A percentile compares a stretch with the other conserved stretches of the same genome.
Evolutionary conservation across 2,329 filamentous ascomycete species (phyloP).

Genomic region (Fusarium avenaceum): DNA sequence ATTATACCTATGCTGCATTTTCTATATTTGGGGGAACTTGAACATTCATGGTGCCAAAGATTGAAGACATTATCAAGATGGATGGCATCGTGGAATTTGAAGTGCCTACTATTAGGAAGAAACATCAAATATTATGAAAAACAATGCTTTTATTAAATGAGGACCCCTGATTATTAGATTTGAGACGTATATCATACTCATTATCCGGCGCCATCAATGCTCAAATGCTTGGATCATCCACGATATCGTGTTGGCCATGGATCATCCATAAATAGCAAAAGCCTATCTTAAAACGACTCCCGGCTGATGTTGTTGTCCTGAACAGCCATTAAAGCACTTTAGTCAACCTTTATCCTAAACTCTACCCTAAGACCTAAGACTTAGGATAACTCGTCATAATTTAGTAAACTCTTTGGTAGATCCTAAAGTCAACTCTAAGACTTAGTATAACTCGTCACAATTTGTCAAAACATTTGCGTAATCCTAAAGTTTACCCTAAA

Average conservation of each 20-base stretch:
- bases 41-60: slow-evolving; percentile 26
- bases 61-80: slow-evolving; percentile 10
- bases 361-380: neutral
- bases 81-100: neutral
- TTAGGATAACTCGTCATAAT: neutral
- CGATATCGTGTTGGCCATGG: too few species aligned
- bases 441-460: neutral
- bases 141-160: neutral
- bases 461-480: neutral
- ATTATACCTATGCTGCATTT: slow-evolving; percentile 22
- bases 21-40: slow-evolving; percentile 1
- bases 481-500: neutral
- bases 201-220: slow-evolving; percentile 1
- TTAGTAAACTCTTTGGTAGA: neutral
- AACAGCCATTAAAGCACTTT: neutral
- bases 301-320: neutral
- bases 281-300: neutral
- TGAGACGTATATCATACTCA: neutral
- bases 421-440: neutral
- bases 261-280: too few species aligned
- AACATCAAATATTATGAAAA: slow-evolving; percentile 1
- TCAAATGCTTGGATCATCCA: neutral
- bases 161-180: neutral
- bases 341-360: neutral
- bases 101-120: neutral